Evolutionary conservation across 257 asterid species (phyloP).

Genomic region (Solanum sejunctum): DNA sequence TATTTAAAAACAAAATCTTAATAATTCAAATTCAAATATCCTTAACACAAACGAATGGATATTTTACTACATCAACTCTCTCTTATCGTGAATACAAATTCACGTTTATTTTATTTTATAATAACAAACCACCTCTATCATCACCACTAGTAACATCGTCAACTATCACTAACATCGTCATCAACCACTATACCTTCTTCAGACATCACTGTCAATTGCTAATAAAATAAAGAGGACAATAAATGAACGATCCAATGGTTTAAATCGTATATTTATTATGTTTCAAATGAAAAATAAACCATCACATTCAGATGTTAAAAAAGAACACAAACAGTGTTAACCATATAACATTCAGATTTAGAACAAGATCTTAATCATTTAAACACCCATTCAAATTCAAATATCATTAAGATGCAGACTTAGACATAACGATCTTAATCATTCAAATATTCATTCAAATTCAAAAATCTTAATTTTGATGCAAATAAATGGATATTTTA

Average conservation of each 20-base stretch:
- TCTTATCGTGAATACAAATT: not conserved
- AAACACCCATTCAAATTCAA: too few relatives aligned
- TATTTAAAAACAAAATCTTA: not conserved
- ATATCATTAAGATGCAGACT: not conserved
- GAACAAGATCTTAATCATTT: not conserved
- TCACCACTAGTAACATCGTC: not conserved
- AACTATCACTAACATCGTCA: not conserved
- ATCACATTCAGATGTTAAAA: not conserved
- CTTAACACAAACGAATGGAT: rapidly evolving
- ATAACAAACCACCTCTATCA: not conserved
- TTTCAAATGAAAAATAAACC: too few relatives aligned
- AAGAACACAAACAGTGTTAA: not conserved
- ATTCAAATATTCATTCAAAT: not conserved
- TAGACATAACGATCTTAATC: not conserved
- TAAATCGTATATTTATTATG: not conserved
- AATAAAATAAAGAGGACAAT: not conserved
- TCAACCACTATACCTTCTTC: not conserved
- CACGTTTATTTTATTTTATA: not conserved
- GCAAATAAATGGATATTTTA: rapidly evolving
- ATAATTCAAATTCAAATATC: not conserved
- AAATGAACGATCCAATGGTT: not conserved
- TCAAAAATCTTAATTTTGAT: not conserved
- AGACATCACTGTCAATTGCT: not conserved
- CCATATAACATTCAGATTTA: not conserved
- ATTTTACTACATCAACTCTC: not conserved